Percentiles rank a stretch among this genome's conserved stretches.
These are phyloP conservation scores for Phytophthora chlamydospora DNA, from an alignment of 352 stramenopile genomes.

Conservation along the genomic window DNA sequence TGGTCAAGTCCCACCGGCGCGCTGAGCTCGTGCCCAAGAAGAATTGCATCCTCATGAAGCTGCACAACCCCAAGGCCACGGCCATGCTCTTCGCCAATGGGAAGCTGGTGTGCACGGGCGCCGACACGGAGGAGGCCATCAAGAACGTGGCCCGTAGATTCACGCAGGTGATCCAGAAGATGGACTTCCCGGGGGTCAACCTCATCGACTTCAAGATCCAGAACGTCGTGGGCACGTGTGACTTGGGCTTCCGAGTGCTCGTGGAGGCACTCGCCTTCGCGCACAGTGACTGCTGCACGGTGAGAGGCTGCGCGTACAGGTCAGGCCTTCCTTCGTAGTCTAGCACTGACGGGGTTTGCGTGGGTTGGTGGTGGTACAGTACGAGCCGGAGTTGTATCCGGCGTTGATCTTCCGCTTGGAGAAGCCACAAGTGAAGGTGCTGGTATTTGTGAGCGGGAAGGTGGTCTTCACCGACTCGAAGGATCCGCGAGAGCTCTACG, in stretches of 20 bases:
- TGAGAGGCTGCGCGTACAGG: conserved; percentile 20
- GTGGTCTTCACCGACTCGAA: conserved; percentile 97
- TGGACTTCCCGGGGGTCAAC: conserved; percentile 84
- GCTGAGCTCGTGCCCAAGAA: conserved; percentile 87
- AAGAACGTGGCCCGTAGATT: conserved; percentile 80
- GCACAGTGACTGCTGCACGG: conserved; percentile 76
- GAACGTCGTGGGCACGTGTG: conserved; percentile 79
- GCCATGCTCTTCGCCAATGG: conserved; percentile 88
- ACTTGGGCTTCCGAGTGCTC: conserved; percentile 79
- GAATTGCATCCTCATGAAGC: conserved; percentile 88
- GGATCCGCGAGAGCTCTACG: conserved; percentile 72
- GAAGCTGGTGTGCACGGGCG: conserved; percentile 84
- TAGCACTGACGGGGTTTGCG: neutral
- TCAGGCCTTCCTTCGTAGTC: neutral
- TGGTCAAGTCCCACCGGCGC: conserved; percentile 76
- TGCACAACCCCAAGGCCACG: conserved; percentile 65
- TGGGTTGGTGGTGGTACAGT: conserved; percentile 52
- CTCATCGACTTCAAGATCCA: conserved; percentile 91
- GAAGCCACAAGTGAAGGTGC: conserved; percentile 96
- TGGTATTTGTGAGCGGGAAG: conserved; percentile 99
- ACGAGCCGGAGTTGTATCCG: conserved; percentile 99
- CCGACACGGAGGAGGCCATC: conserved; percentile 74
- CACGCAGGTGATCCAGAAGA: conserved; percentile 87
- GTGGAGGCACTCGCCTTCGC: conserved; percentile 83
- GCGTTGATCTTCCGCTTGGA: conserved; percentile 98